Base-by-base conservation (phyloP, 2,329 filamentous ascomycete genomes). In the Zalaria obscura region DNA sequence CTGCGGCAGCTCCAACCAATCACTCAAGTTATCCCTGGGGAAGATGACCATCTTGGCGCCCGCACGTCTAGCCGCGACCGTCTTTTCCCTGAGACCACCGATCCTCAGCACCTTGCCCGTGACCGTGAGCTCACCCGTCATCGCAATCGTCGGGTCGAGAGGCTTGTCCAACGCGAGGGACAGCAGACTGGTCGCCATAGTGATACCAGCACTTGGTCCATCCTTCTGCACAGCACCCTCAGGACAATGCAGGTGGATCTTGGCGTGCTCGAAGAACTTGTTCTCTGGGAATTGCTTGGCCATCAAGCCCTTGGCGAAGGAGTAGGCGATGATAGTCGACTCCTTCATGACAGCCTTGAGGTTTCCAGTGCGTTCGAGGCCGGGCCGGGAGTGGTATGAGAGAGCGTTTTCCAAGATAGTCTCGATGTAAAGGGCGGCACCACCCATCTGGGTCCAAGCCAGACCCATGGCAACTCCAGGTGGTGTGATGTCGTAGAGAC, bases 291-390 rank as follows among this genome's bases (percentile, higher is more conserved):
- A 98, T 34, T 83, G 67, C 55, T 78, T 80, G 5, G 82, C 87
- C 72, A 96, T 79, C 45, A 89, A 70, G 1, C 86, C 80, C 67
- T 96, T 96, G 54, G 86, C 80, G 56, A 94, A 98, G 0, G 86
- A 93, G 68, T 98, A 96, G 37, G 91, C 93, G 49, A 98, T 95
- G 2, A 78, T 72, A 0, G 87, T 91, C 2, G 88, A 95, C 65
- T 98, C 91, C 65, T 95, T 96, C 93, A 98, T 98, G 33, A 98
- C 91, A 10, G 77, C 76, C 67, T 94, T 91, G 38, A 98, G 72
- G 57, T 96, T 96, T 45, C 91, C 91, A 0, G 91, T 98, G 45
- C 88, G 87, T 56, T 94, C 85, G 35, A 98, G 70, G 11, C 82
- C 76, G 5, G 89, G 82, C 11, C 81, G 74, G 26, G 84, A 89